Base-by-base conservation (phyloP, 805 yeast genomes). In the Lipomyces spencermartinsiae region DNA sequence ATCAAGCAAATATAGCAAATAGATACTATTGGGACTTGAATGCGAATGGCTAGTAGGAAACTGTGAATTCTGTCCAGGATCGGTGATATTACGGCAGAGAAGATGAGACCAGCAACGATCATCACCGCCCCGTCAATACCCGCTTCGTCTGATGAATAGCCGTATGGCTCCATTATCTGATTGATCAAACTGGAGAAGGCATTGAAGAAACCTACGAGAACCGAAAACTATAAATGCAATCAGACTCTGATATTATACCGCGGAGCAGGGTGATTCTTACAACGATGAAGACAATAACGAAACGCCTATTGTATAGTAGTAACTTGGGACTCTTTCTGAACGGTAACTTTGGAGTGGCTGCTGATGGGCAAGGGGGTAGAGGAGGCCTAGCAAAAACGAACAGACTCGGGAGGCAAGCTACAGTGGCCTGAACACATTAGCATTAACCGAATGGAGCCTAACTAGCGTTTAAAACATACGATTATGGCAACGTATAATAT, bases 161-260 rank as follows among this genome's bases (percentile, higher is more conserved):
- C 79, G 59, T 74, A 77, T 8, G 79, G 79, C 51, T 54, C 69
- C 78, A 77, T 72, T 57, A 77, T 73, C 63, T 77, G 79, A 68
- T 76, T 69, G 61, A 72, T 72, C 49, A 74, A 73, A 53, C 78
- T 73, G 19, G 77, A 64, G 65, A 72, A 76, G 25, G 79, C 74
- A 64, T 77, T 77, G 72, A 77, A 77, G 61, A 76, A 74, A 16
- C 79, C 79, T 46, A 77, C 79, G 60, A 74, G 76, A 56, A 76
- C 63, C 22, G 79, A 69, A 49, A 77, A 77, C 71, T 75, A 9
- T 43, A 65, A 58, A 59, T n/a, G 68, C 61, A 25, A 70, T 60
- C n/a, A 49, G 34, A 6, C 22, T 9, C 31, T 43, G 22, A 39
- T 22, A 49, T n/a, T 29, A 16, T n/a, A 43, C 7, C 22, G 49